Base-by-base conservation (phyloP, 106 monocot genomes). In the Dendrobium chrysotoxum region DNA sequence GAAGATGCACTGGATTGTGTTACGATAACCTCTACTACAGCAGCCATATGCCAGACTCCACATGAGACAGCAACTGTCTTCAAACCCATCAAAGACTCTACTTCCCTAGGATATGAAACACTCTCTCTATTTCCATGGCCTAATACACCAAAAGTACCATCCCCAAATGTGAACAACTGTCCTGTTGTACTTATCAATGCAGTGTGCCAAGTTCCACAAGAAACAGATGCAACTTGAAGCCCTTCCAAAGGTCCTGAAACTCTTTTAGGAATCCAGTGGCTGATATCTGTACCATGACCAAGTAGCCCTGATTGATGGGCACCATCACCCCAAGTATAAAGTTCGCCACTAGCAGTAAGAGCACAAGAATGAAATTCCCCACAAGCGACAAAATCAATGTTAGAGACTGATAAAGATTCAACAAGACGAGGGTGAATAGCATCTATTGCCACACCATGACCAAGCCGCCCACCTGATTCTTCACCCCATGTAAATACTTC, bases 311-410 rank as follows among this genome's bases (percentile, higher is more conserved):
- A 90, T 75, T 94, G 90, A 85, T 94, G 88, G 23, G 90, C 88
- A 15, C 96, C 96, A 81, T 97, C 96, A 57, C 96, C 96, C 96
- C 96, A 97, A 0, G 96, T 94, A 77, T 90, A 97, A 42, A 97
- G 89, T 58, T 97, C 96, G 67, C 96, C 94, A 74, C 84, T 75
- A 15, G 26, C 46, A 64, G 96, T 87, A 65, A 97, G 50, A 73
- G 96, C 96, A 83, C 96, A 97, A 75, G 94, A 90, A 85, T 97
- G 96, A 79, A 94, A 97, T 81, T 94, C 92, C 7, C 96, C 96
- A 81, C 96, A 97, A 57, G 90, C 87, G 79, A 97, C 89, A 87
- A 81, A 83, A 13, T 90, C 96, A 57, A 84, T 65, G 77, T 80
- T 86, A 58, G 40, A 83, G 40, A 72, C 46, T 9, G 94, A 84